These are phyloP conservation scores for Paecilomyces niveus DNA, from an alignment of 2,329 filamentous ascomycete species.

Conservation along the genomic window DNA sequence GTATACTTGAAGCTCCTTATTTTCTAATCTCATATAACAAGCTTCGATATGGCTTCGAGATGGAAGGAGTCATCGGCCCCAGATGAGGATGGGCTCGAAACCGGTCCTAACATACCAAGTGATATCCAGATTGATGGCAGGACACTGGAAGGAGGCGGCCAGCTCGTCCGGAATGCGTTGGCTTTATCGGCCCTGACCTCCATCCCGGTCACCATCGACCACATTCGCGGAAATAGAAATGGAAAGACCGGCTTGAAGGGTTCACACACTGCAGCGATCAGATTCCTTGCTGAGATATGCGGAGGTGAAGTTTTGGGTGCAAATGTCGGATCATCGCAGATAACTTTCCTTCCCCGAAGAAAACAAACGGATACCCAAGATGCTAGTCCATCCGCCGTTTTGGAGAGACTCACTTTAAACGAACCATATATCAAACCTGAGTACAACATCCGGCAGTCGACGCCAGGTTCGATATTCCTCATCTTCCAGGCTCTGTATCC, in stretches of 20 bases:
- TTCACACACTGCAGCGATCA: constrained; percentile 50
- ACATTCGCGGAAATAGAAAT: constrained; percentile 46
- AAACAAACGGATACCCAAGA: not conserved
- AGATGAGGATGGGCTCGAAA: not conserved
- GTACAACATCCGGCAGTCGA: constrained; percentile 37
- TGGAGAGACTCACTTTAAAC: not conserved
- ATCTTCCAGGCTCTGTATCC: constrained; percentile 55
- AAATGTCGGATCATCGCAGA: constrained; percentile 25
- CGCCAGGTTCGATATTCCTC: constrained; percentile 49
- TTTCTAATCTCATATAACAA: not conserved
- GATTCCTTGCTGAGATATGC: constrained; percentile 46
- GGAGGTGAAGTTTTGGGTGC: constrained; percentile 34
- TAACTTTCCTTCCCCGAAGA: constrained; percentile 25
- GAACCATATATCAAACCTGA: constrained; percentile 19
- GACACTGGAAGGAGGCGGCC: constrained; percentile 56
- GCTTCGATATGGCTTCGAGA: not conserved
- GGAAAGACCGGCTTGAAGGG: constrained; percentile 50
- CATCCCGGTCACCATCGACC: constrained; percentile 43
- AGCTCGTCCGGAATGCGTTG: constrained; percentile 52
- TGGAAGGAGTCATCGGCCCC: not conserved
- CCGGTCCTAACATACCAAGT: not conserved
- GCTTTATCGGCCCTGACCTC: constrained; percentile 48
- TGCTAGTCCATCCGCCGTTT: not conserved
- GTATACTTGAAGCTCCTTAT: too few relatives aligned
- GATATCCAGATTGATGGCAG: constrained; percentile 36